phyloP scores from a whole-genome alignment of 2,329 filamentous ascomycete species.

The Plenodomus biglobosus region DNA sequence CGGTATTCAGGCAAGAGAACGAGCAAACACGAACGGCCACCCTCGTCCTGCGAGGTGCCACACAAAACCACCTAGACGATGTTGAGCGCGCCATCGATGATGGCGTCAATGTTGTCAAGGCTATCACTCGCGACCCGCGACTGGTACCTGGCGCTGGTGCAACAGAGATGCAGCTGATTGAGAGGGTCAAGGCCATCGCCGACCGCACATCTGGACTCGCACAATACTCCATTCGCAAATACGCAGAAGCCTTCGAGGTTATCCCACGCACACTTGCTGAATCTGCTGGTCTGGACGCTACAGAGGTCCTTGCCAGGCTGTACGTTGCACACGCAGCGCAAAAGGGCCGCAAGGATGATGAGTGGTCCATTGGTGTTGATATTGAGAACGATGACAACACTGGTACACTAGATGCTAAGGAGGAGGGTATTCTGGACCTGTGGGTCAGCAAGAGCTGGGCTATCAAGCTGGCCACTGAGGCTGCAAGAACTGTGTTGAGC shows the following conservation, averaged over 20 bases:
- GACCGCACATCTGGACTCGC: constrained; percentile 91
- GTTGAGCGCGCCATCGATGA: constrained; percentile 96
- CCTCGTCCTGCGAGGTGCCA: constrained; percentile 89
- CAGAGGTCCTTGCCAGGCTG: constrained; percentile 88
- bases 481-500: constrained; percentile 87
- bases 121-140: constrained; percentile 88
- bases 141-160: constrained; percentile 93
- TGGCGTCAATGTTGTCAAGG: constrained; percentile 97
- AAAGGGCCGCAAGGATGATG: constrained; percentile 59
- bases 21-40: constrained; percentile 91
- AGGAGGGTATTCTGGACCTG: constrained; percentile 88
- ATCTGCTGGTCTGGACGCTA: constrained; percentile 92
- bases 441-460: constrained; percentile 94
- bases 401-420: constrained; percentile 81
- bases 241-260: constrained; percentile 95
- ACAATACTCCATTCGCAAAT: constrained; percentile 98
- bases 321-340: constrained; percentile 83
- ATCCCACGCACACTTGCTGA: constrained; percentile 92
- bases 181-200: constrained; percentile 84
- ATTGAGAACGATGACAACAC: constrained; percentile 82
- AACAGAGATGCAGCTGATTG: constrained; percentile 89
- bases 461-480: constrained; percentile 93
- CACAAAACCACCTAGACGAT: constrained; percentile 97
- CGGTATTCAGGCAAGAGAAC: constrained; percentile 95
- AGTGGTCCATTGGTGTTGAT: constrained; percentile 92